phyloP scores from a whole-genome alignment of 805 yeast genomes.

The Komagataella mondaviorum region DNA sequence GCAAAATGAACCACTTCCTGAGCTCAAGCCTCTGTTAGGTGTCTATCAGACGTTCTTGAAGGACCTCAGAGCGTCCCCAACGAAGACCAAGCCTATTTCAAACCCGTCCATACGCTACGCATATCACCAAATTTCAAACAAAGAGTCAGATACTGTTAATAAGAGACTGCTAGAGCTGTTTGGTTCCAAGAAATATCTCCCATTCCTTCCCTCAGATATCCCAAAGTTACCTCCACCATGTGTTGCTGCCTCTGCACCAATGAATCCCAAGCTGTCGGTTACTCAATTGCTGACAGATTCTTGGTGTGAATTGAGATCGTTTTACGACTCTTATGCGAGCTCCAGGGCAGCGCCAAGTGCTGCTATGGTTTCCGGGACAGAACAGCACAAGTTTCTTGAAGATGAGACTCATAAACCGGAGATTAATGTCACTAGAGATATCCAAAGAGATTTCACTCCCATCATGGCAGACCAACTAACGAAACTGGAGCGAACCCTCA shows the following conservation, averaged over 20 bases:
- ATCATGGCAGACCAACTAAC: slow-evolving; percentile 5
- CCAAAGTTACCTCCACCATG: neutral
- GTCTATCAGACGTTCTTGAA: neutral
- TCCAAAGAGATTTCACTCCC: neutral
- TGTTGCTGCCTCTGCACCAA: neutral
- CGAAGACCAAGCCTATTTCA: neutral
- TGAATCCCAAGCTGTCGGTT: slow-evolving; percentile 33
- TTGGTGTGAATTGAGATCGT: slow-evolving; percentile 58
- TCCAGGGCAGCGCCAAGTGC: slow-evolving; percentile 16
- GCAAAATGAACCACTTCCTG: neutral
- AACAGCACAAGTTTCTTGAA: slow-evolving; percentile 35
- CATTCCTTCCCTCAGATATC: neutral
- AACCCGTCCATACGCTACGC: neutral
- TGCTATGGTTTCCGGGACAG: slow-evolving; percentile 32
- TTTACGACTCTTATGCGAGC: slow-evolving; percentile 38
- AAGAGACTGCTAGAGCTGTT: neutral
- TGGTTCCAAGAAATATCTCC: neutral
- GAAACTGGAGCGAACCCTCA: slow-evolving; percentile 4
- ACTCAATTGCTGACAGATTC: slow-evolving; percentile 41
- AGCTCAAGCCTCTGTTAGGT: neutral
- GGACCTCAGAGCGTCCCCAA: neutral
- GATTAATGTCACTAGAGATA: slow-evolving; percentile 3
- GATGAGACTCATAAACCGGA: slow-evolving; percentile 24
- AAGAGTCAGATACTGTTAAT: neutral
- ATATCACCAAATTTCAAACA: neutral